Percentiles rank a stretch among this genome's conserved stretches.
Evolutionary conservation across 2,329 filamentous ascomycete genomes (phyloP).

Genomic region (Trichoderma brevicompactum): DNA sequence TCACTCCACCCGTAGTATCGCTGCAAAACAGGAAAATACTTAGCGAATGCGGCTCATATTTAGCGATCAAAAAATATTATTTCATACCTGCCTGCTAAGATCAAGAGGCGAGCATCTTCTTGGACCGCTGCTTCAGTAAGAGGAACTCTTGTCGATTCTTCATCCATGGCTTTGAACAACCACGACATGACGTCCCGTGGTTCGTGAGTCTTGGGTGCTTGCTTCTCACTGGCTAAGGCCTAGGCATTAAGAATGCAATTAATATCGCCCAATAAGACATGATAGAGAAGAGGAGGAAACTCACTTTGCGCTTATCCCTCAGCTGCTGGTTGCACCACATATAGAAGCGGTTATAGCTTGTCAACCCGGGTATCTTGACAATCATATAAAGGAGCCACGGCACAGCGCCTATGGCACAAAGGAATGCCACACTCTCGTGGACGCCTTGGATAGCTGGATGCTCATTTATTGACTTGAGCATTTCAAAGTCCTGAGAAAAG

Average conservation of each 20-base stretch:
- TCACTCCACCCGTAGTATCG: neutral
- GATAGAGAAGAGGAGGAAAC: neutral
- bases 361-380: conserved; percentile 42
- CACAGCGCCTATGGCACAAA: neutral
- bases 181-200: conserved; percentile 13
- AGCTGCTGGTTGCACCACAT: conserved; percentile 34
- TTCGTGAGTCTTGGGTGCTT: neutral
- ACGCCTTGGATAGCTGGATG: conserved; percentile 11
- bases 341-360: conserved; percentile 36
- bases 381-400: conserved; percentile 36
- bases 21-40: neutral
- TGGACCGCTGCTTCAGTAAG: neutral
- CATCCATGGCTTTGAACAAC: neutral
- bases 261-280: too few relatives aligned
- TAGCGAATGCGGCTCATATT: neutral
- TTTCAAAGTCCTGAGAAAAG: neutral
- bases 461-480: neutral
- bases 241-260: neutral
- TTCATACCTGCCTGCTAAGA: conserved; percentile 11
- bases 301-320: conserved; percentile 22
- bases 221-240: neutral
- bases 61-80: too few relatives aligned
- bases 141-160: neutral
- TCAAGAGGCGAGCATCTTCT: conserved; percentile 8
- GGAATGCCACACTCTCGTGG: neutral